Evolutionary conservation across 148 eudicot species (phyloP), one percentile per base, ranked within the genome.

Genomic region (Silene uniflora): DNA sequence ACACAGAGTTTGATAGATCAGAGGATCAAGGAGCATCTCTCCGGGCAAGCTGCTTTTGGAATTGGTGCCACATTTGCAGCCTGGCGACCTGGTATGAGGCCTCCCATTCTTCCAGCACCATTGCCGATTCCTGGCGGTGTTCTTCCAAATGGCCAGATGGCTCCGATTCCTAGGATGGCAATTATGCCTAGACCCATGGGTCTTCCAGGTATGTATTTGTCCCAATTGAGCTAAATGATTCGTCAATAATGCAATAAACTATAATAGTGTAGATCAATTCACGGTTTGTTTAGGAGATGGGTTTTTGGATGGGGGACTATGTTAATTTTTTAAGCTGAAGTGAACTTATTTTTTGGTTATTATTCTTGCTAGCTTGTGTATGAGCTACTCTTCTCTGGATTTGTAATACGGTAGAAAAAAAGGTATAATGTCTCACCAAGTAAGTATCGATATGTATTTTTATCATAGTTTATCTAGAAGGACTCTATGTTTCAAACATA

Each of bases 1-100:
- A 94, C 86, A 42, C 96, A 94, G 59, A 89, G 88, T 87, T 79
- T 95, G 83, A 86, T 95, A 32, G 97, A 95, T 75, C 97, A 90
- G 79, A 89, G 85, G 87, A 86, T 95, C 69, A 95, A 90, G 86
- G 97, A 92, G 75, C 97, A 95, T 83, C 91, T 92, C 27, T 47
- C 74, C 49, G 93, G 96, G 59, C 92, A 88, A 80, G 73, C 91
- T 52, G 89, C 83, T n/a, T 87, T 62, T 80, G 88, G 88, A 79
- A 86, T 88, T 23, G 95, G 93, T 75, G 86, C 86, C 71, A 80
- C 85, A 27, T 95, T 81, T 83, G 84, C 84, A 32, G 88, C 83
- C 39, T 78, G 83, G 85, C 83, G 87, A 78, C 83, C 75, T 75
- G 80, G 86, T 87, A 74, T 89, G 82, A 73, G 90, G 44, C 81